Percentiles rank a stretch among this genome's conserved stretches.
phyloP scores from a whole-genome alignment of 1,284 basidiomycete genomes.

The Gastroboletus turbinatus region DNA sequence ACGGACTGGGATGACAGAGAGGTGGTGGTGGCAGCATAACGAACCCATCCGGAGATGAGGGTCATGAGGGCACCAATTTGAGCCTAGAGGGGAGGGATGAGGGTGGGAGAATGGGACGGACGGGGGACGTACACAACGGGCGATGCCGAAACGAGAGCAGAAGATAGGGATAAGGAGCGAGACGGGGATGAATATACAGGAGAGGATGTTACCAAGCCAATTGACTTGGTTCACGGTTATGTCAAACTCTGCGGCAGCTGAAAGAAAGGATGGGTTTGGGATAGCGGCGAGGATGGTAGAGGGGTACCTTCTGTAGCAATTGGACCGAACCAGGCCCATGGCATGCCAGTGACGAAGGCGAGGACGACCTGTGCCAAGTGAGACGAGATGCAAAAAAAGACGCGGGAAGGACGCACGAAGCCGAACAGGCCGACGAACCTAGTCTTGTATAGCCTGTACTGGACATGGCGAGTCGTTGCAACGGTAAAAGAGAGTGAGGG shows the following conservation, averaged over 20 bases:
- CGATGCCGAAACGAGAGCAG: constrained; percentile 58
- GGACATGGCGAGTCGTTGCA: not conserved
- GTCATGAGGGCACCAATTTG: constrained; percentile 57
- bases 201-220: constrained; percentile 72
- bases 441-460: constrained; percentile 63
- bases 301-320: constrained; percentile 62
- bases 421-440: constrained; percentile 65
- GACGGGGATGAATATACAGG: constrained; percentile 58
- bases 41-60: constrained; percentile 68
- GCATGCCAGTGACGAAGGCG: constrained; percentile 61
- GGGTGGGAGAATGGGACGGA: not conserved
- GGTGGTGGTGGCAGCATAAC: constrained; percentile 64
- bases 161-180: constrained; percentile 57
- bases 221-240: constrained; percentile 68
- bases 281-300: no score
- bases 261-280: not conserved
- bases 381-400: not conserved
- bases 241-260: constrained; percentile 59
- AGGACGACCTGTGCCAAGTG: constrained; percentile 50
- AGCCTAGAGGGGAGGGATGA: constrained; percentile 20
- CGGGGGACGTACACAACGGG: constrained; percentile 49
- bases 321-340: constrained; percentile 75
- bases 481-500: not conserved
- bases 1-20: constrained; percentile 50
- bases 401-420: constrained; percentile 44